These are phyloP conservation scores for Xylaria nigripes DNA, from an alignment of 495 filamentous ascomycete genomes.

Conservation along the genomic window DNA sequence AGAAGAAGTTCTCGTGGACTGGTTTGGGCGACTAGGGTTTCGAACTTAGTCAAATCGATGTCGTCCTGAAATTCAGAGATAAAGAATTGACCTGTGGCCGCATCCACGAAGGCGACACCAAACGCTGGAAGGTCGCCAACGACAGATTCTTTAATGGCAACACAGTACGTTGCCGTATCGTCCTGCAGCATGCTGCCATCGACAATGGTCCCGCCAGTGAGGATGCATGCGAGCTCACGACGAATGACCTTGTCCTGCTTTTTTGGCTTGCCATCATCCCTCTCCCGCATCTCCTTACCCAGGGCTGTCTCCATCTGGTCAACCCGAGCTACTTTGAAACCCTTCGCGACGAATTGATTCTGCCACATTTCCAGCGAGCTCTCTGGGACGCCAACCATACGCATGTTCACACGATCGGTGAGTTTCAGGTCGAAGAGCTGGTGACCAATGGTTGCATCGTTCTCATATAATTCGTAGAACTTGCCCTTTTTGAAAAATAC, in stretches of 20 bases:
- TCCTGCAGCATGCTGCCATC: constrained; percentile 96
- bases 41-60: constrained; percentile 90
- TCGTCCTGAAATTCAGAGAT: constrained; percentile 88
- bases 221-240: constrained; percentile 80
- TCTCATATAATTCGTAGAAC: constrained; percentile 98
- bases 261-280: constrained; percentile 50
- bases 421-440: constrained; percentile 97
- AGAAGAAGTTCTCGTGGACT: constrained; percentile 82
- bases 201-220: constrained; percentile 87
- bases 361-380: constrained; percentile 86
- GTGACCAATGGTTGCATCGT: constrained; percentile 94
- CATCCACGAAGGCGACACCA: constrained; percentile 90
- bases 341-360: constrained; percentile 88
- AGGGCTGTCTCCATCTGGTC: constrained; percentile 94
- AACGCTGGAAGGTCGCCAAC: constrained; percentile 73
- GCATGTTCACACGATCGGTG: constrained; percentile 98
- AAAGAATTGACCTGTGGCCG: constrained; percentile 92
- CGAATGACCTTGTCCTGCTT: constrained; percentile 86
- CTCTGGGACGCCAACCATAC: constrained; percentile 93
- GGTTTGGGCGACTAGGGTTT: constrained; percentile 93
- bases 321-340: constrained; percentile 91
- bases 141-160: constrained; percentile 85
- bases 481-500: constrained; percentile 99
- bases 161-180: constrained; percentile 95
- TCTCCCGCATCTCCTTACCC: constrained; percentile 96